Evolutionary conservation across 208 protist species (phyloP), one percentile per base, ranked within the genome.

Genomic region (Strigomonas galati): DNA sequence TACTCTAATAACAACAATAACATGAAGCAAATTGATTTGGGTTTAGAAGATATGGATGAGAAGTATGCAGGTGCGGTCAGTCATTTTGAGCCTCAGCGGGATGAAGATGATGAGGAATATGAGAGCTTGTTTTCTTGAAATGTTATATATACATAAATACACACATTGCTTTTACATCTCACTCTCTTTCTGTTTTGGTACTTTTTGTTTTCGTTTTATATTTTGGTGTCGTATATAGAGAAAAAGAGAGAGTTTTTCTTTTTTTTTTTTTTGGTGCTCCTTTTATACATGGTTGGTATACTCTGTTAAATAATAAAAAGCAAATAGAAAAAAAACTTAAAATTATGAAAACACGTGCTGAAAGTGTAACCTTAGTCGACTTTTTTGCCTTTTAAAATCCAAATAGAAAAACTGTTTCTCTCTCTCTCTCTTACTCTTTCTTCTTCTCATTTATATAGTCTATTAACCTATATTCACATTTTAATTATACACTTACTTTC

Each of bases 11-110:
- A n/a, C 35, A 10, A 10, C 10, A 10, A 10, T 10, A 10, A 4
- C 35, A 10, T 40, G 7, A 4, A 10, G 35, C 35, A 4, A 4
- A 49, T 67, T 32, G 53, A 69, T 12, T 21, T 76, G 1, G 52
- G 37, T 15, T 60, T 71, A 19, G 76, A 86, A 52, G 74, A 53
- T 24, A 72, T 70, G 57, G 61, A 59, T 14, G 69, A 82, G 40
- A 68, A 67, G 35, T 60, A 74, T 12, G 76, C 71, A 31, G 74
- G 67, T 9, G 75, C 75, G 14, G 59, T 54, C 6, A 73, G 86
- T 46, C 76, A 83, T 63, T 90, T 90, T 44, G 64, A 62, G 19
- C 74, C 72, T 14, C 73, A 65, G 21, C 49, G 52, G 51, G 69
- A 82, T 23, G 71, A 70, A 0, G 71, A 78, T 26, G 61, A 75